Evolutionary conservation across 495 filamentous ascomycete genomes (phyloP).

Genomic region (Neurospora sp.): DNA sequence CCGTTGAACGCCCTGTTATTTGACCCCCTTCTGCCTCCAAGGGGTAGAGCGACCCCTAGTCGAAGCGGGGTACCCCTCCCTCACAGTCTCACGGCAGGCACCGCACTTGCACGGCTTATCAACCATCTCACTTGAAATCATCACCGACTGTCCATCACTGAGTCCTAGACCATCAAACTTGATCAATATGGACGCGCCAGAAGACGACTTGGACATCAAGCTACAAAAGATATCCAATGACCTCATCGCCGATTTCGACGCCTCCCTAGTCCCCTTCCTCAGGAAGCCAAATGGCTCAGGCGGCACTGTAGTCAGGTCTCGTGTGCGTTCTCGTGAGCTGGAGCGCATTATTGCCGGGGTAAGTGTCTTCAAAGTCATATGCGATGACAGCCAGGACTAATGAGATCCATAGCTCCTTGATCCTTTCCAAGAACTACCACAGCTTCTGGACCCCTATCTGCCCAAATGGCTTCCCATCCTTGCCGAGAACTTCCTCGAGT

Average conservation of each 20-base stretch:
- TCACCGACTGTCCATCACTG: neutral
- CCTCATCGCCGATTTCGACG: constrained; percentile 54
- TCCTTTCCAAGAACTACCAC: constrained; percentile 90
- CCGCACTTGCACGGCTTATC: neutral
- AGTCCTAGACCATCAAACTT: neutral
- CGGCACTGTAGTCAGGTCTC: constrained; percentile 22
- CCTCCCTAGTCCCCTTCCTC: constrained; percentile 43
- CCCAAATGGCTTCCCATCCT: constrained; percentile 61
- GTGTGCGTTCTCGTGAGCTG: constrained; percentile 34
- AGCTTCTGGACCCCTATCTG: constrained; percentile 86
- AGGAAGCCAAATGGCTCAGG: constrained; percentile 27
- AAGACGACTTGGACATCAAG: constrained; percentile 56
- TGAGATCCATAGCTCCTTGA: constrained; percentile 50
- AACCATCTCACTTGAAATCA: neutral
- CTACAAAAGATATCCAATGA: constrained; percentile 62
- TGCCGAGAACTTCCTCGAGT: constrained; percentile 63
- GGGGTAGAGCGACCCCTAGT: neutral
- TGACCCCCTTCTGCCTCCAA: no score
- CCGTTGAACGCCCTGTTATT: no score
- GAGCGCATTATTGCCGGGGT: constrained; percentile 36
- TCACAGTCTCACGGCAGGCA: neutral
- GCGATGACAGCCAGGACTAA: constrained; percentile 6
- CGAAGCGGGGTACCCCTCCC: neutral
- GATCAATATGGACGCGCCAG: constrained; percentile 35
- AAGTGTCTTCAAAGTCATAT: constrained; percentile 5